Percentiles rank a stretch among this genome's conserved stretches.
These are phyloP conservation scores for Rhodotorula kratochvilovae DNA, from an alignment of 768 basidiomycete genomes.

Conservation along the genomic window DNA sequence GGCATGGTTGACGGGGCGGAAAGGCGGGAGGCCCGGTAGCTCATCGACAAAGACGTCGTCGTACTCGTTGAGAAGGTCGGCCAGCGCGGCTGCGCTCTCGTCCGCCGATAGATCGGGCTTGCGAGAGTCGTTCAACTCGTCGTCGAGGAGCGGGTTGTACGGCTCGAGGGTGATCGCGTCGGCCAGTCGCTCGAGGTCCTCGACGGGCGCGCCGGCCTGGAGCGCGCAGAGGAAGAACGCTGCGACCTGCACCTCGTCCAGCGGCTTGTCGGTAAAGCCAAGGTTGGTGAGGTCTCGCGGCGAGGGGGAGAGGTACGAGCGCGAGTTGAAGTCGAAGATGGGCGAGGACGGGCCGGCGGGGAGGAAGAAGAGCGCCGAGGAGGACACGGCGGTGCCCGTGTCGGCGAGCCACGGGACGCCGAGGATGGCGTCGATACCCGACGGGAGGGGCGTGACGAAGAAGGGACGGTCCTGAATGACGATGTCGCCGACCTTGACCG, in stretches of 20 bases:
- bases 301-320: neutral
- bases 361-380: neutral
- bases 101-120: neutral
- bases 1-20: constrained; percentile 11
- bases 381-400: neutral
- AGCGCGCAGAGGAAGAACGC: neutral
- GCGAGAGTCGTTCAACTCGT: neutral
- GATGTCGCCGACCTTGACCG: neutral
- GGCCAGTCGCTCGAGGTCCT: neutral
- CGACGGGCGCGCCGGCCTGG: neutral
- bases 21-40: constrained; percentile 5
- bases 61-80: neutral
- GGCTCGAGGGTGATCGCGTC: constrained; percentile 12
- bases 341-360: neutral
- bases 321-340: neutral
- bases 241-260: neutral
- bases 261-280: neutral
- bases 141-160: constrained; percentile 12
- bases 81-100: neutral
- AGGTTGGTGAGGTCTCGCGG: neutral
- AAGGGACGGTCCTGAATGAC: neutral
- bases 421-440: neutral
- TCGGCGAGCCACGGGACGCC: constrained; percentile 10
- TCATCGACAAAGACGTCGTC: constrained; percentile 8
- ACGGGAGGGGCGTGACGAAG: constrained; percentile 1